Percentiles rank a stretch among this genome's conserved stretches.
phyloP scores from a whole-genome alignment of 306 rosid species.

The Malus fusca region DNA sequence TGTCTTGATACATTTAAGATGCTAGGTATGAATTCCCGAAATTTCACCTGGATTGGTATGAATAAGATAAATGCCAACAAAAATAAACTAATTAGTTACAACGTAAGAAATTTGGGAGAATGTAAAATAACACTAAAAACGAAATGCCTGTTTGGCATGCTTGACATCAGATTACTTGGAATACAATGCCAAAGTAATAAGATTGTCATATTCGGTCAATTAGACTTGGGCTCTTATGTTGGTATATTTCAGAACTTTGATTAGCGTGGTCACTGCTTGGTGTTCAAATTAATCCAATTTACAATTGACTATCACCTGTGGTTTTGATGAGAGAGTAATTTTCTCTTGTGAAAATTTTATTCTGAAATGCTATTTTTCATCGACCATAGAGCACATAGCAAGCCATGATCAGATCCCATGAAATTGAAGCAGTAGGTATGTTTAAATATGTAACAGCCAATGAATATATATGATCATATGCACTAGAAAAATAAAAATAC shows the following conservation, averaged over 20 bases:
- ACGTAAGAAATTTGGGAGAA: neutral
- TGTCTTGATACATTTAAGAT: constrained; percentile 89
- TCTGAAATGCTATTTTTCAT: neutral
- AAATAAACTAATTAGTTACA: neutral
- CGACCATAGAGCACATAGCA: neutral
- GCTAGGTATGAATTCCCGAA: constrained; percentile 96
- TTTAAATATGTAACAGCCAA: neutral
- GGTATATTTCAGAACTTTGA: neutral
- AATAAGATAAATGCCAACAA: neutral
- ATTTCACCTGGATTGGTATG: constrained; percentile 52
- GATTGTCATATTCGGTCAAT: neutral
- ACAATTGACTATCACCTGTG: neutral
- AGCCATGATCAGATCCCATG: neutral
- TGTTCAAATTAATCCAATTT: neutral
- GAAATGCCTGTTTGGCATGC: neutral
- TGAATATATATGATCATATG: neutral
- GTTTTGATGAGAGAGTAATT: neutral
- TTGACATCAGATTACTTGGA: neutral
- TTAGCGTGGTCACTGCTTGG: neutral
- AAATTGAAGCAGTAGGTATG: neutral
- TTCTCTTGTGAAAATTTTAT: neutral
- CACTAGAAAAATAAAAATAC: neutral
- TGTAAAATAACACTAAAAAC: neutral
- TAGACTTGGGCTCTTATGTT: neutral
- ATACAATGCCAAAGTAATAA: neutral